Base-by-base conservation (phyloP, 352 stramenopile genomes). In the Globisporangium mamillatum region DNA sequence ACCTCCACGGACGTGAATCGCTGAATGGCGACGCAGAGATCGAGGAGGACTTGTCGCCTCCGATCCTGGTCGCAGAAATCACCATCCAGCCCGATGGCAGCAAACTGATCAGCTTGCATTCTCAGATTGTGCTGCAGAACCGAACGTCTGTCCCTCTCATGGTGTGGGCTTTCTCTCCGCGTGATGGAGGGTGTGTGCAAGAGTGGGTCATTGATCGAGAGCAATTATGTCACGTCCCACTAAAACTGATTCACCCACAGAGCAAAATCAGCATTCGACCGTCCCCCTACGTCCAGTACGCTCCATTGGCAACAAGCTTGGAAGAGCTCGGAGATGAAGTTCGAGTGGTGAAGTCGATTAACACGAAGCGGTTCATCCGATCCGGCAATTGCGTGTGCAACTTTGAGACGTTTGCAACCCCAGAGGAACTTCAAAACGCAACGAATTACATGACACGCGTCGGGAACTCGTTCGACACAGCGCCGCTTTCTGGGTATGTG, bases 131-230 rank as follows among this genome's bases (percentile, higher is more conserved):
- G 34, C 69, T 96, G 7, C 85, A 93, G 70, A 96, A 96, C 50
- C 82, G 88, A 75, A 95, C 89, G 4, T 93, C 85, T 20, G 81
- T 96, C 63, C 89, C 89, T 3, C 70, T 96, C 29, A 94, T 95
- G 83, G 79, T 96, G 4, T 96, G 89, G 89, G 88, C 84, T 14
- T 96, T 94, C 76, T 93, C 88, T 5, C 89, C 89, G 69, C 84
- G 86, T 29, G 84, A 93, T 12, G 86, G 84, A 32, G 89, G 89
- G 4, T 89, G 66, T 52, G 84, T 82, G 67, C 79, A 87, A 55
- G 84, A 92, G 56, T 96, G 89, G 88, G 82, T 95, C 25, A 88
- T 96, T 32, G 88, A 96, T 55, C 84, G 87, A 48, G 89, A 95
- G 36, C 75, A 94, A 60, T 68, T 92, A 24, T 95, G 86, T 29